These are phyloP conservation scores for Penicilliopsis zonata DNA, from an alignment of 495 filamentous ascomycete species.

Conservation along the genomic window DNA sequence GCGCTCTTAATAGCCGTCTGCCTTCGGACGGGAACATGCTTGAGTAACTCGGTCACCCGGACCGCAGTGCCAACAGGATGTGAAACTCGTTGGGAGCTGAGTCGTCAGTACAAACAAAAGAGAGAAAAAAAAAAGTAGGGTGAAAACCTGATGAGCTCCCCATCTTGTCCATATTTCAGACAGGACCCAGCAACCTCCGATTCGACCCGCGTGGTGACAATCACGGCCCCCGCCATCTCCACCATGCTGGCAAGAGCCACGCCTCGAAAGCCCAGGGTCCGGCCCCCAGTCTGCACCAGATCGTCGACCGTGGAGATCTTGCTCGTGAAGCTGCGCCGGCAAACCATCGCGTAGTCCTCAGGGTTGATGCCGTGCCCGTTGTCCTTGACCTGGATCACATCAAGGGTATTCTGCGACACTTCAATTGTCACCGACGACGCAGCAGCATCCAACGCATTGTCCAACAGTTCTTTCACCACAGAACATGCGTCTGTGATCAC, in stretches of 20 bases:
- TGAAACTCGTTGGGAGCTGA: constrained; percentile 34
- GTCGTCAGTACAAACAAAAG: not conserved
- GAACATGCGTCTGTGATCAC: constrained; percentile 59
- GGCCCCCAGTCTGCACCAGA: constrained; percentile 49
- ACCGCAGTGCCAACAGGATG: constrained; percentile 76
- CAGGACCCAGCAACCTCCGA: constrained; percentile 52
- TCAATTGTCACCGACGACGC: constrained; percentile 63
- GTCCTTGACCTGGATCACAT: constrained; percentile 80
- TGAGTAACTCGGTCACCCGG: constrained; percentile 53
- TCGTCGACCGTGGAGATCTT: constrained; percentile 70
- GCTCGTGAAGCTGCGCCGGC: constrained; percentile 66
- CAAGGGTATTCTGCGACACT: constrained; percentile 63
- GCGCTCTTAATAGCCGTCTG: constrained; percentile 51
- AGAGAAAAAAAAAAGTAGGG: not conserved
- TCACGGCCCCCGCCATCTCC: constrained; percentile 50
- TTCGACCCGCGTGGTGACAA: constrained; percentile 58
- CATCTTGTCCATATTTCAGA: constrained; percentile 38
- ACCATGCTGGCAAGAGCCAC: constrained; percentile 73
- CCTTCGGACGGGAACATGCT: constrained; percentile 59
- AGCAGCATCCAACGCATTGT: constrained; percentile 80
- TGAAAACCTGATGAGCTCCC: constrained; percentile 33
- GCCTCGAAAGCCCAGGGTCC: constrained; percentile 77
- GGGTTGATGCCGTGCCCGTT: constrained; percentile 74
- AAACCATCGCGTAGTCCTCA: constrained; percentile 57
- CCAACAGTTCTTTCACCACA: constrained; percentile 82